Percentiles rank a stretch among this genome's conserved stretches.
Conservation (phyloP, 169 alveolate genomes). For the Neospora caninum region DNA sequence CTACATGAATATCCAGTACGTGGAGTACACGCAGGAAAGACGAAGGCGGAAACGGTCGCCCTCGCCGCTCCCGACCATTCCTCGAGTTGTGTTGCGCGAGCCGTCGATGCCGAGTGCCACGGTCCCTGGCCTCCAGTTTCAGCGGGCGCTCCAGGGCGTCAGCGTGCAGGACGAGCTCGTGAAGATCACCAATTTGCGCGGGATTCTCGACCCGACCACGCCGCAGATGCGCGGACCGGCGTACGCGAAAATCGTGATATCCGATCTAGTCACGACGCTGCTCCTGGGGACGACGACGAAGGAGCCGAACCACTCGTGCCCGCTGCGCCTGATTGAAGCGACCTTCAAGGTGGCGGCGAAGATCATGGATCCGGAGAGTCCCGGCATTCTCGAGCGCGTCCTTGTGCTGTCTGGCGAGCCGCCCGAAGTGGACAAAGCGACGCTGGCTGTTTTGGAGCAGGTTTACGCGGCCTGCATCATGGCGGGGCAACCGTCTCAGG, state of each 20-base stretch:
- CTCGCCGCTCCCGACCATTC: not conserved
- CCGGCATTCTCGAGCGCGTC: conserved; percentile 51
- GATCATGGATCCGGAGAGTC: conserved; percentile 54
- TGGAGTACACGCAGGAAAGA: not conserved
- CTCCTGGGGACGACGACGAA: conserved; percentile 54
- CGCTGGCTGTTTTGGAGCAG: conserved; percentile 59
- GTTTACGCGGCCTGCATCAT: conserved; percentile 62
- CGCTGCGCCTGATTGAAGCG: conserved; percentile 16
- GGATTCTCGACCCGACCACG: conserved; percentile 24
- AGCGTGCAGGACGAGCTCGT: conserved; percentile 65
- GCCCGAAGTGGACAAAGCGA: conserved; percentile 41
- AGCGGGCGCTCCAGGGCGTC: conserved; percentile 28
- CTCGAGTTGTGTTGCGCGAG: not conserved
- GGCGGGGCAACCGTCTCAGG: conserved; percentile 57
- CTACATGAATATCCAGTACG: conserved; percentile 50
- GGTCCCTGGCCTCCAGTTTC: conserved; percentile 31
- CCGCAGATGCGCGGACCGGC: conserved; percentile 60
- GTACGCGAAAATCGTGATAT: conserved; percentile 48
- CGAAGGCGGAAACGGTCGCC: not conserved
- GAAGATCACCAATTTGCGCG: conserved; percentile 50
- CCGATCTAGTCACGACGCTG: conserved; percentile 60
- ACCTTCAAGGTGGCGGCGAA: conserved; percentile 40
- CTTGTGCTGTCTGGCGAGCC: conserved; percentile 55
- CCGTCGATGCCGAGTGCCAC: not conserved
- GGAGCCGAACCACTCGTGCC: conserved; percentile 22